phyloP scores from a whole-genome alignment of 805 yeast species.

The Starmerella bombicola region DNA sequence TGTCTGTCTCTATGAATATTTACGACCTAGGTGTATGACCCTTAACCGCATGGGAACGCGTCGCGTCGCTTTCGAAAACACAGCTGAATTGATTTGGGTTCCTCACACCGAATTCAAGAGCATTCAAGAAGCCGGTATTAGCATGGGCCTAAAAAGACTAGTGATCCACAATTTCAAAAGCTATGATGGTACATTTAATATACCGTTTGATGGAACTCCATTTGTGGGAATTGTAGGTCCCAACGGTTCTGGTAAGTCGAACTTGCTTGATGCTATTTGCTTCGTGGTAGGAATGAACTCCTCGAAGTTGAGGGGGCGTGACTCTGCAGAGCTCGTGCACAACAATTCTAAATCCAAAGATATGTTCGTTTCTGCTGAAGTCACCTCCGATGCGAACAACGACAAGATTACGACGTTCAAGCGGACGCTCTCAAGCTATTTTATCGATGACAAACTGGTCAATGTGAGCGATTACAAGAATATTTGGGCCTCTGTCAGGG shows the following conservation, averaged over 20 bases:
- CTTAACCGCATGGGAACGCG: too few species aligned
- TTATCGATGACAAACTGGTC: constrained; percentile 13
- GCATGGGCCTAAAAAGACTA: constrained; percentile 7
- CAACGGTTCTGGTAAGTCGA: constrained; percentile 96
- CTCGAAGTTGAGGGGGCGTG: constrained; percentile 59
- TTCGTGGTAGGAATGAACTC: constrained; percentile 82
- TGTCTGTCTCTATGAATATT: too few species aligned
- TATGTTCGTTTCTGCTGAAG: constrained; percentile 12
- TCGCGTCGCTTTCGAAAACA: too few species aligned
- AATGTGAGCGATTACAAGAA: constrained; percentile 40
- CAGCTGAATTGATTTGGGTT: too few species aligned
- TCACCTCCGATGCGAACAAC: constrained; percentile 2
- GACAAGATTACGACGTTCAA: constrained; percentile 3
- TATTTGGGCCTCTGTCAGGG: constrained; percentile 62
- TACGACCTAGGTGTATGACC: too few species aligned
- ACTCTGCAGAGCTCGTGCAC: constrained; percentile 65
- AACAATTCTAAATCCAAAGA: constrained; percentile 28
- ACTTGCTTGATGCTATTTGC: constrained; percentile 94
- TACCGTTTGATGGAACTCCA: constrained; percentile 56
- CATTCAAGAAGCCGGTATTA: too few species aligned
- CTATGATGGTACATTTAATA: constrained; percentile 58
- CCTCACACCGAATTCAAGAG: too few species aligned
- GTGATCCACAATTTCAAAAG: constrained; percentile 65
- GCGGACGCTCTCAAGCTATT: constrained; percentile 13
- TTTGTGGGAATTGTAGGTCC: constrained; percentile 94